Evolutionary conservation across 1,284 basidiomycete species (phyloP).

Genomic region (Trametes polyzona): DNA sequence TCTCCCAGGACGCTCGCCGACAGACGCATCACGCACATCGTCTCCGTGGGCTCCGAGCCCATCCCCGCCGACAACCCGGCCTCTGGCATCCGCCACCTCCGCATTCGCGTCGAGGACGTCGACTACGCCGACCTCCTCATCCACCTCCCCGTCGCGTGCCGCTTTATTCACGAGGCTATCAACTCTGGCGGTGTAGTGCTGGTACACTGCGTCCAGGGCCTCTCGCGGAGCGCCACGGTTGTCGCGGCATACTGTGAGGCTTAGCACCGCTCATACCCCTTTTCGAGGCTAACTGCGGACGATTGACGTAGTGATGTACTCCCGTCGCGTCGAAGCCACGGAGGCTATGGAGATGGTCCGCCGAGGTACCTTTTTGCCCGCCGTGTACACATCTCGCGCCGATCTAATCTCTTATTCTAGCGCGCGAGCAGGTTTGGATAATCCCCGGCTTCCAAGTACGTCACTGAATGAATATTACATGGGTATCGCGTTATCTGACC

Average conservation of each 20-base stretch:
- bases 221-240: conserved; percentile 81
- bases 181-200: conserved; percentile 71
- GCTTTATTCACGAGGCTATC: conserved; percentile 80
- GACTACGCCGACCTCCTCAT: conserved; percentile 85
- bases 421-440: conserved; percentile 78
- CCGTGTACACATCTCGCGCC: background rate
- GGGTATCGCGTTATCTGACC: background rate
- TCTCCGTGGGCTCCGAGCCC: conserved; percentile 72
- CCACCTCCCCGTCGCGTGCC: conserved; percentile 74
- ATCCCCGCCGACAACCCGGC: conserved; percentile 77
- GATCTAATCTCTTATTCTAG: conserved; percentile 39
- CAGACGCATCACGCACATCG: conserved; percentile 74
- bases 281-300: conserved; percentile 9
- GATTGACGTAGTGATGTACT: conserved; percentile 68
- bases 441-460: conserved; percentile 64
- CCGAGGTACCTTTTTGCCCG: conserved; percentile 45
- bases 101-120: conserved; percentile 78
- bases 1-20: conserved; percentile 76
- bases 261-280: background rate
- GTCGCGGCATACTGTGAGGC: conserved; percentile 79
- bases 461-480: background rate
- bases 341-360: conserved; percentile 67
- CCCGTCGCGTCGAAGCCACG: conserved; percentile 56
- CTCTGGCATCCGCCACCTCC: conserved; percentile 71
- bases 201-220: conserved; percentile 84